A percentile compares a stretch with the other conserved stretches of the same genome.
phyloP scores from a whole-genome alignment of 164 flowering plant genomes.

The Euptelea pleiosperma region DNA sequence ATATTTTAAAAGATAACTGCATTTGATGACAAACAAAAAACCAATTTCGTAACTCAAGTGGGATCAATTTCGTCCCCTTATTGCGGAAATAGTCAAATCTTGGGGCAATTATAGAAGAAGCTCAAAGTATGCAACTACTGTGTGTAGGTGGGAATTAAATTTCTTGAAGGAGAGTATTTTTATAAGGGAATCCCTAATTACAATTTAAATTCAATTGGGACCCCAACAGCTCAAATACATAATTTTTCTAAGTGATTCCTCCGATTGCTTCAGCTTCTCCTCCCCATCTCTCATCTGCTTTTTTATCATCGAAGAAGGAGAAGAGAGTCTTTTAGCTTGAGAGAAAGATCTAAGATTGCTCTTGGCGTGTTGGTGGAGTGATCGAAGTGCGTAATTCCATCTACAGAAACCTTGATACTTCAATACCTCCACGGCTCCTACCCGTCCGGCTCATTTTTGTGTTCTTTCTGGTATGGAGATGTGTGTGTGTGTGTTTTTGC shows the following conservation, averaged over 20 bases:
- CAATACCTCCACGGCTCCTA: constrained; percentile 10
- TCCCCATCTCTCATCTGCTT: background rate
- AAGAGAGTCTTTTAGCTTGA: background rate
- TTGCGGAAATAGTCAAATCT: too few relatives aligned
- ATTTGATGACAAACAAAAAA: too few relatives aligned
- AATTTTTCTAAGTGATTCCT: constrained; percentile 12
- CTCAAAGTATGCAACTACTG: too few relatives aligned
- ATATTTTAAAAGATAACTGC: too few relatives aligned
- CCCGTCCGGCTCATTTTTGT: constrained; percentile 10
- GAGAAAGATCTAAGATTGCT: background rate
- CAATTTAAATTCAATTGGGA: constrained; percentile 14
- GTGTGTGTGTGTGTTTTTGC: too few relatives aligned
- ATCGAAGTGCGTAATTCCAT: constrained; percentile 5
- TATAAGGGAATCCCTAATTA: too few relatives aligned
- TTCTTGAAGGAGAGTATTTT: too few relatives aligned
- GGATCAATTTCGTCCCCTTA: too few relatives aligned
- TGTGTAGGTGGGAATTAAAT: too few relatives aligned
- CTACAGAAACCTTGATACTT: constrained; percentile 11
- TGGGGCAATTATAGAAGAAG: too few relatives aligned
- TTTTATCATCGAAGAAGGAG: background rate
- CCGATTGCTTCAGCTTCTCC: constrained; percentile 4
- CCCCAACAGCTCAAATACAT: constrained; percentile 18
- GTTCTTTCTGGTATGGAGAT: too few relatives aligned
- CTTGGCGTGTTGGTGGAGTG: constrained; percentile 11
- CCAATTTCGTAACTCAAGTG: too few relatives aligned